Evolutionary conservation across 2,329 filamentous ascomycete species (phyloP), one percentile per base, ranked within the genome.

Genomic region (Aureobasidium sp.): DNA sequence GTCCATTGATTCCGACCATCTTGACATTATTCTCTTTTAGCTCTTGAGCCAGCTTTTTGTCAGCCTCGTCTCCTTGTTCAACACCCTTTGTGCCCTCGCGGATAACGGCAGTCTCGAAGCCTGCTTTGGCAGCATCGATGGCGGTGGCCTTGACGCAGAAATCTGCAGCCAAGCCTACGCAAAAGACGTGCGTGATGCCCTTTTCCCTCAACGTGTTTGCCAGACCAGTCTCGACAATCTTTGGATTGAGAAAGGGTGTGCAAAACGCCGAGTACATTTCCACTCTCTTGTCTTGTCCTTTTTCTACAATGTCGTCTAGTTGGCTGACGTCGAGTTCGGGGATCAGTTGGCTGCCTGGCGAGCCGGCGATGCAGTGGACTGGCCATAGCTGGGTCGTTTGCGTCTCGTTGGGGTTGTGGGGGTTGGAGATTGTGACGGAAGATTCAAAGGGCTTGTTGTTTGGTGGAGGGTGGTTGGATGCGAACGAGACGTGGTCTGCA

Each of bases 261-360:
- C 87, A 87, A 69, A 99, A 97, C 0, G 88, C 91, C 65, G 88
- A 93, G 76, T 97, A 97, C 89, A 97, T 96, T 75, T 99, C 94
- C 1, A 96, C 83, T 48, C 82, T 78, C 48, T 79, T 73, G 71
- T 91, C 82, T 70, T 80, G 82, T 12, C 94, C 94, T 78, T 99
- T 99, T 67, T 89, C 82, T 15, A 97, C 76, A 31, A 91, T 78
- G 39, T 75, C 68, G 67, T 93, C 82, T n/a, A 96, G 67, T 17
- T 78, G 80, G 8, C 70, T 68, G 15, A 71, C 63, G 55, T 90
- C 78, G 1, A 97, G 80, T 71, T 91, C 91, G 0, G 87, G 82
- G 7, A 94, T 80, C 25, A 97, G 79, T 55, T 85, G 82, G 0
- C 89, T 86, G 12, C 94, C 94, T 0, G 79, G 73, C 0, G 89